phyloP scores from a whole-genome alignment of 805 yeast genomes.

The Saturnispora gosingensis region DNA sequence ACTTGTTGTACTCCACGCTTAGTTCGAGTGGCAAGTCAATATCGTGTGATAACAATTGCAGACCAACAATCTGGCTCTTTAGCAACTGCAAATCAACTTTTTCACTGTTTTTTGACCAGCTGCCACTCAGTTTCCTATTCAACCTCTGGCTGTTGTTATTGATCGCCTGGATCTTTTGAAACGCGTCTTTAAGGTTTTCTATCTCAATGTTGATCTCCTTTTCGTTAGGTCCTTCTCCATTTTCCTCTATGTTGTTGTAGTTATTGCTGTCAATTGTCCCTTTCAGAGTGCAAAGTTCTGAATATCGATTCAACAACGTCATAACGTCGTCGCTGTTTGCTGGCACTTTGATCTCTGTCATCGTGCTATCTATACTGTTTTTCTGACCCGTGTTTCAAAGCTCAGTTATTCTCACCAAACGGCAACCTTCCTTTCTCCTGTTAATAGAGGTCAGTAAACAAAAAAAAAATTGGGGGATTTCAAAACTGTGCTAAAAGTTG shows the following conservation, averaged over 20 bases:
- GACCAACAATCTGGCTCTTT: slow-evolving; percentile 50
- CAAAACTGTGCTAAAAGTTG: not conserved
- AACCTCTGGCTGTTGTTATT: not conserved
- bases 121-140: slow-evolving; percentile 21
- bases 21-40: slow-evolving; percentile 51
- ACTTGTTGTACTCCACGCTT: slow-evolving; percentile 30
- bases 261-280: not conserved
- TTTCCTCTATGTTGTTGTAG: not conserved
- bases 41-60: slow-evolving; percentile 58
- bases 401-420: not conserved
- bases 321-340: not conserved
- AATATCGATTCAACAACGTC: not conserved
- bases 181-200: not conserved
- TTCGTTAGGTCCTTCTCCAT: not conserved
- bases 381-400: not conserved
- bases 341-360: not conserved
- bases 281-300: not conserved
- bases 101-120: slow-evolving; percentile 20
- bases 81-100: slow-evolving; percentile 39
- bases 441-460: not conserved
- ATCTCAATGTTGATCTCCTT: not conserved
- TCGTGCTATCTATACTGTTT: not conserved
- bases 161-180: slow-evolving; percentile 4
- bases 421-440: not conserved
- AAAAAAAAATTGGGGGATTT: not conserved